Percentiles rank a stretch among this genome's conserved stretches.
Evolutionary conservation across 2,329 filamentous ascomycete species (phyloP).

Genomic region (Aspergillaceae sp.): DNA sequence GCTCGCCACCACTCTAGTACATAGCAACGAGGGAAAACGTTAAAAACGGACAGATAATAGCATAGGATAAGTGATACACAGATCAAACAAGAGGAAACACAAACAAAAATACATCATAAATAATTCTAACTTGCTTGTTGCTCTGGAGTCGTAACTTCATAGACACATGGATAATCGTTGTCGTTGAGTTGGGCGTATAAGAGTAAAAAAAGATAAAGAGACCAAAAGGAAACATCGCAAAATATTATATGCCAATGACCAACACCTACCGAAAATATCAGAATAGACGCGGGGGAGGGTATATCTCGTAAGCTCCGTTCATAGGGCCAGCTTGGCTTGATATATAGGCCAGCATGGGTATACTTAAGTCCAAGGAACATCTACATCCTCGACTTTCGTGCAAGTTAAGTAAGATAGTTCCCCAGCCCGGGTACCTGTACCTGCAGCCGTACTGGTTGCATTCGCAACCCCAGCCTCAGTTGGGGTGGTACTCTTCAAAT

Average conservation of each 20-base stretch:
- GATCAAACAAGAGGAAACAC: background rate
- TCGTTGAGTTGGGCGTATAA: background rate
- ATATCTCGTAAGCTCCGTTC: background rate
- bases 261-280: no score
- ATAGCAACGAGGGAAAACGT: no score
- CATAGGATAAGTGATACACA: background rate
- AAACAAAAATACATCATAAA: background rate
- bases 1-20: no score
- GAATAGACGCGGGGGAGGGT: no score
- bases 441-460: background rate
- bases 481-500: conserved; percentile 43
- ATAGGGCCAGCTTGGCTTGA: background rate
- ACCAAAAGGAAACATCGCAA: no score
- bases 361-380: conserved; percentile 49
- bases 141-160: no score
- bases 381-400: conserved; percentile 52
- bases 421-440: conserved; percentile 30
- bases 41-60: no score
- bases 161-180: no score
- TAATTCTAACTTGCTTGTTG: background rate
- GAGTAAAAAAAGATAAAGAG: background rate
- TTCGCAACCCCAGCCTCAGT: conserved; percentile 11
- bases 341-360: background rate
- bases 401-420: conserved; percentile 57
- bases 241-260: no score